Evolutionary conservation across 768 basidiomycete species (phyloP), one percentile per base, ranked within the genome.

Genomic region (Leccinum boreale): DNA sequence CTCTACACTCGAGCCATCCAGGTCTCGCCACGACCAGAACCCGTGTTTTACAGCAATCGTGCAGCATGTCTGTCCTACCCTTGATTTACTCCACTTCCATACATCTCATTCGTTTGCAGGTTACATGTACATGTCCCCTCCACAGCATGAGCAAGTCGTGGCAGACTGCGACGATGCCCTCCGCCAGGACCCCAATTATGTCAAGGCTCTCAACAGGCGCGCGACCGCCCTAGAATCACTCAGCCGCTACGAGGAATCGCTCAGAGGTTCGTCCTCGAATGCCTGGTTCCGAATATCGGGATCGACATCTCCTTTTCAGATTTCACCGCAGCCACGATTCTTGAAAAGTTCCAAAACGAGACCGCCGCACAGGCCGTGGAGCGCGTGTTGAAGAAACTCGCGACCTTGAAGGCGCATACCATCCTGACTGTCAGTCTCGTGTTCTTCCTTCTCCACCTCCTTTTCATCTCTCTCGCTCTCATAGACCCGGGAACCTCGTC

Each of bases 41-140:
- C 97, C 28, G 92, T 98, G 31, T 99, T 89, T 77, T 98, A 86
- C 82, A 92, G 91, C 74, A 99, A 99, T 74, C 87, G 97, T 52
- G 97, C 96, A 42, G 97, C 97, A 60, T 98, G 96, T 93, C 58
- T 56, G 87, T 65, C 21, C 24, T 10, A 4, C n/a, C 26, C 5
- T 24, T 45, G 24, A 33, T 14, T 19, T 19, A 45, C 14, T 15
- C 0, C 17, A 4, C 28, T 19, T 15, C 23, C 11, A 3, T 33
- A 1, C 5, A 5, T 2, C 62, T 63, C 42, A 65, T 56, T 4
- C n/a, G 9, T 23, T 55, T 12, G 9, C 54, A 93, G 92, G 92
- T 73, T 97, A 95, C 74, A 84, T 96, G 73, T 94, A 96, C 79
- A 85, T 95, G 80, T 75, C 80, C 12, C 93, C 93, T 3, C 91